Conservation (phyloP, 1,284 basidiomycete genomes). For the Rhodotorula sp. region DNA sequence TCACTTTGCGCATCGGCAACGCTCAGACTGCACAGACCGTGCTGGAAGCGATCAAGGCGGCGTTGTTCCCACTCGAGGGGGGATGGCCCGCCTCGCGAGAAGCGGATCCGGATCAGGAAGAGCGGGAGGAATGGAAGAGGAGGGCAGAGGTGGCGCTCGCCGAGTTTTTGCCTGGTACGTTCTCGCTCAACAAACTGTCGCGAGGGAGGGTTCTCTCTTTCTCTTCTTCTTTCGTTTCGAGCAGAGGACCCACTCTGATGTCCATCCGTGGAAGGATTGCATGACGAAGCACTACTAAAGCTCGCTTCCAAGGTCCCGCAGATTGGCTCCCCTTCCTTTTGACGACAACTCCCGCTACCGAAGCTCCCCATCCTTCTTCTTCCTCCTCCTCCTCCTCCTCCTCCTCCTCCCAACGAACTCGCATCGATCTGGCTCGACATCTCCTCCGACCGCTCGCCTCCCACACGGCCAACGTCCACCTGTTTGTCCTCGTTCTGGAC, state of each 20-base stretch:
- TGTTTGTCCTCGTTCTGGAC: constrained; percentile 65
- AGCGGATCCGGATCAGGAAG: constrained; percentile 65
- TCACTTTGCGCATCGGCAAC: constrained; percentile 60
- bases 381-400: background rate
- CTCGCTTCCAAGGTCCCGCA: constrained; percentile 31
- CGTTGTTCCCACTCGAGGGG: constrained; percentile 67
- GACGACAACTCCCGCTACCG: constrained; percentile 37
- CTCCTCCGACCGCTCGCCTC: constrained; percentile 62
- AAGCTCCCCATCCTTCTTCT: background rate
- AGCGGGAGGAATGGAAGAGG: constrained; percentile 54
- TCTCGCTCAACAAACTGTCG: no score
- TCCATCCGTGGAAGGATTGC: background rate
- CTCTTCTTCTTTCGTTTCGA: no score
- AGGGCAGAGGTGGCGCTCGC: constrained; percentile 21
- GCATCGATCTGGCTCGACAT: constrained; percentile 49
- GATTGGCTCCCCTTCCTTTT: constrained; percentile 54
- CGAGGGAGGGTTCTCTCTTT: background rate
- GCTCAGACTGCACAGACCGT: constrained; percentile 55
- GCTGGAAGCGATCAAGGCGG: constrained; percentile 58
- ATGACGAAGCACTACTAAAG: background rate
- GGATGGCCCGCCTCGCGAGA: constrained; percentile 67
- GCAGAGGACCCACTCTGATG: background rate
- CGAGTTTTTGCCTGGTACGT: constrained; percentile 15
- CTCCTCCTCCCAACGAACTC: constrained; percentile 44
- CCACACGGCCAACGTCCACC: constrained; percentile 63